These are phyloP conservation scores for Cercospora citrullina DNA, from an alignment of 2,329 filamentous ascomycete species.

Conservation along the genomic window DNA sequence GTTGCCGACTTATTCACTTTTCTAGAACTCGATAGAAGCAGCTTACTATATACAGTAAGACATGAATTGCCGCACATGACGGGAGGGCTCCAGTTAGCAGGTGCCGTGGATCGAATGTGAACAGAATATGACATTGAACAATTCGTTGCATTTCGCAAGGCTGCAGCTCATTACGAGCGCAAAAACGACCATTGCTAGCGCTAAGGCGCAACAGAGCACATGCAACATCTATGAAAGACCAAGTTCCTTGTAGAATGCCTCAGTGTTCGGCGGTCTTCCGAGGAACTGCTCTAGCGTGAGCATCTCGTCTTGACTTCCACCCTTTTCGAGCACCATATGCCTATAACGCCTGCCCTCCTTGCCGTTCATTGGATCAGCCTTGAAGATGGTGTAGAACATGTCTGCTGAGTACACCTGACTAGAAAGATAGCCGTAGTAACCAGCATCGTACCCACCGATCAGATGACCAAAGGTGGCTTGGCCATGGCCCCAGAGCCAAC, in stretches of 20 bases:
- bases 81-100: not conserved
- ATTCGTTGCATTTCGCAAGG: not conserved
- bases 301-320: constrained; percentile 80
- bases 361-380: constrained; percentile 73
- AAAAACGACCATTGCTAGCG: not conserved
- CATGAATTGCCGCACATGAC: not conserved
- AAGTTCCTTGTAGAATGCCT: constrained; percentile 78
- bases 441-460: constrained; percentile 81
- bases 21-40: constrained; percentile 4
- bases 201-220: not conserved
- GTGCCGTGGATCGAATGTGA: not conserved
- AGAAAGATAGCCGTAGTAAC: constrained; percentile 69
- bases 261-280: constrained; percentile 71
- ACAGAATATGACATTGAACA: not conserved
- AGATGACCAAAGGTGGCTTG: constrained; percentile 80
- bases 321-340: constrained; percentile 74
- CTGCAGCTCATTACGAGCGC: not conserved
- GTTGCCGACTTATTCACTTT: constrained; percentile 1
- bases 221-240: constrained; percentile 46
- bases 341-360: constrained; percentile 73
- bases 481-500: constrained; percentile 66
- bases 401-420: constrained; percentile 80
- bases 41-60: constrained; percentile 4
- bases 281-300: constrained; percentile 74
- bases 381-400: constrained; percentile 83